Percentiles rank a stretch among this genome's conserved stretches.
Conservation (phyloP, 2,329 filamentous ascomycete genomes). For the Clonostachys rosea region DNA sequence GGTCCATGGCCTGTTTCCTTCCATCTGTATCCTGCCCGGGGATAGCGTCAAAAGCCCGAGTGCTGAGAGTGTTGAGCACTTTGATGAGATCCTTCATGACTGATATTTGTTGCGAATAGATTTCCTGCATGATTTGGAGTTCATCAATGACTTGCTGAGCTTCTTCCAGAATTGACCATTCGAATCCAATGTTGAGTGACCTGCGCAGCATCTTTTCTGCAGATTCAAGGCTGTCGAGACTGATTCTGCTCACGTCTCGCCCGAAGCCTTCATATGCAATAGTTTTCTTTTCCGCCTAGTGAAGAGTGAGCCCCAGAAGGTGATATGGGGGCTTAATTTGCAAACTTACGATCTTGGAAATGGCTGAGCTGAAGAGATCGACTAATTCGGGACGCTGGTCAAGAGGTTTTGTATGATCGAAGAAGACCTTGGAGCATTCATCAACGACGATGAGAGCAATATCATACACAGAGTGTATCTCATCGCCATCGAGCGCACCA, state of each 20-base stretch:
- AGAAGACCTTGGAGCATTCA: constrained; percentile 11
- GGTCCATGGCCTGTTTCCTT: constrained; percentile 6
- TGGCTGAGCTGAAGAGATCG: constrained; percentile 9
- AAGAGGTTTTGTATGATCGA: constrained; percentile 6
- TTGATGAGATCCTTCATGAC: constrained; percentile 8
- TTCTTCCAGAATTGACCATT: constrained; percentile 9
- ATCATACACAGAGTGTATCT: constrained; percentile 8
- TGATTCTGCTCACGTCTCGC: constrained; percentile 8
- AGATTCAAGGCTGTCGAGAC: constrained; percentile 18
- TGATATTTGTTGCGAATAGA: constrained; percentile 6
- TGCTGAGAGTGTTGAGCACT: constrained; percentile 6
- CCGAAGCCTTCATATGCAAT: constrained; percentile 9
- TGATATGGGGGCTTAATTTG: background rate
- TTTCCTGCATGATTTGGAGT: constrained; percentile 10
- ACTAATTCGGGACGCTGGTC: constrained; percentile 10
- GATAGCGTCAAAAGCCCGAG: background rate
- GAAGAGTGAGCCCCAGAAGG: background rate
- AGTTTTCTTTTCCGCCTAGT: constrained; percentile 7
- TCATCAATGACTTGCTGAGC: constrained; percentile 10
- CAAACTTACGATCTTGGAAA: constrained; percentile 8
- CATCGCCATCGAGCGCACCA: constrained; percentile 11
- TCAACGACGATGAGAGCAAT: constrained; percentile 8
- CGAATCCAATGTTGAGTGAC: constrained; percentile 10
- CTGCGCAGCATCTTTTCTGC: constrained; percentile 10
- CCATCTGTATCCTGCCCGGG: background rate